Evolutionary conservation across 768 basidiomycete genomes (phyloP), one percentile per base, ranked within the genome.

Genomic region (Lyophyllum decastes): DNA sequence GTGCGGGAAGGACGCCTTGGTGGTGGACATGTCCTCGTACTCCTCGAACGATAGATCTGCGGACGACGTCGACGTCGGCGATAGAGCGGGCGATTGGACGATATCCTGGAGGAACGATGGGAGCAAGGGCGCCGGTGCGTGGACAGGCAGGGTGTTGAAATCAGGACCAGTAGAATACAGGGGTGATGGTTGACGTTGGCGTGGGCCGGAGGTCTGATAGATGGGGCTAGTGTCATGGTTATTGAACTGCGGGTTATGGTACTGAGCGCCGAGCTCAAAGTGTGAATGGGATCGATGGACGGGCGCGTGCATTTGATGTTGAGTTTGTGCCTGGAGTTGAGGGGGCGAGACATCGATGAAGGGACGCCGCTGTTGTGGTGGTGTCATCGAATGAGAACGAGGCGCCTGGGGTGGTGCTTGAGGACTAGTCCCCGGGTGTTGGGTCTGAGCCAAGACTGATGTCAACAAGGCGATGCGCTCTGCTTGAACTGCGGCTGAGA

Each of bases 401-500:
- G 69, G 60, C 30, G 61, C 62, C 55, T 70, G 69, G 30, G 66
- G 52, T 45, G 52, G 46, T 16, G 61, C 34, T 54, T 62, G 63
- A 22, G 61, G 51, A 17, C 59, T 49, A 30, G 49, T 51, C 1
- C 54, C 49, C 17, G 59, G 61, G 7, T 49, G 49, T 61, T 85
- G 81, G 17, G 81, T 81, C 65, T 85, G 84, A 2, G 84, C 73
- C 51, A 93, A 82, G 43, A 92, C 87, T 50, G 87, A 84, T 1
- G 90, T 89, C 49, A 94, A 80, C 19, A 93, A 78, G 24, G 88
- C 86, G 62, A 94, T 92, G 53, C 92, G 85, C 67, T 93, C 92
- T 16, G 89, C 86, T 71, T 94, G 92, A 43, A 93, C 90, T 22
- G 89, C 88, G 35, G 87, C 82, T 45, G 90, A 92, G 65, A 93